Conservation (phyloP, 139 green algal species). For the Chara braunii region DNA sequence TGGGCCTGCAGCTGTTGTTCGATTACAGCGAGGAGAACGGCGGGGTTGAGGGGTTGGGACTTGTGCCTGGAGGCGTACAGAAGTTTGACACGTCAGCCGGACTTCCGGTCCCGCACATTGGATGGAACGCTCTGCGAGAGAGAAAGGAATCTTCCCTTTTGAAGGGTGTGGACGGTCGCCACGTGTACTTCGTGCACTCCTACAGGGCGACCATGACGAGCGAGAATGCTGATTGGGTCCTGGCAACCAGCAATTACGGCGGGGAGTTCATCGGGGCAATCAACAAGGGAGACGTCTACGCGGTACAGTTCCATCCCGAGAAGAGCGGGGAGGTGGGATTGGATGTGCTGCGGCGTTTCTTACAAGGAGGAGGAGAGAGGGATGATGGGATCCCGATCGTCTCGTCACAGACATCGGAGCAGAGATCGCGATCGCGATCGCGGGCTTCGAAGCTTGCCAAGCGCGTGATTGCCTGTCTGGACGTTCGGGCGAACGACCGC, state of each 20-base stretch:
- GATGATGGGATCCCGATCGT: neutral
- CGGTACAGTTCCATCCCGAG: slow-evolving; percentile 95
- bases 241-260: slow-evolving; percentile 81
- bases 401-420: neutral
- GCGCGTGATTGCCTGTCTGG: slow-evolving; percentile 94
- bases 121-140: slow-evolving; percentile 72
- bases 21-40: slow-evolving; percentile 91
- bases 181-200: slow-evolving; percentile 98
- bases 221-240: slow-evolving; percentile 83
- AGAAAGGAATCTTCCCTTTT: slow-evolving; percentile 51
- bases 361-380: slow-evolving; percentile 3
- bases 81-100: slow-evolving; percentile 65
- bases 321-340: slow-evolving; percentile 80
- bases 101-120: slow-evolving; percentile 92
- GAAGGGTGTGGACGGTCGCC: slow-evolving; percentile 50
- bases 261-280: slow-evolving; percentile 76
- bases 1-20: slow-evolving; percentile 96
- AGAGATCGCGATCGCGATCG: neutral
- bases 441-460: slow-evolving; percentile 58
- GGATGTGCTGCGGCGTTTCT: slow-evolving; percentile 53
- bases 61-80: slow-evolving; percentile 73
- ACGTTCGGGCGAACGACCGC: slow-evolving; percentile 87
- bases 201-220: slow-evolving; percentile 53
- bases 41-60: slow-evolving; percentile 73
- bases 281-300: slow-evolving; percentile 67